Conservation (phyloP, 805 yeast genomes). For the Blastobotrys peoriensis region DNA sequence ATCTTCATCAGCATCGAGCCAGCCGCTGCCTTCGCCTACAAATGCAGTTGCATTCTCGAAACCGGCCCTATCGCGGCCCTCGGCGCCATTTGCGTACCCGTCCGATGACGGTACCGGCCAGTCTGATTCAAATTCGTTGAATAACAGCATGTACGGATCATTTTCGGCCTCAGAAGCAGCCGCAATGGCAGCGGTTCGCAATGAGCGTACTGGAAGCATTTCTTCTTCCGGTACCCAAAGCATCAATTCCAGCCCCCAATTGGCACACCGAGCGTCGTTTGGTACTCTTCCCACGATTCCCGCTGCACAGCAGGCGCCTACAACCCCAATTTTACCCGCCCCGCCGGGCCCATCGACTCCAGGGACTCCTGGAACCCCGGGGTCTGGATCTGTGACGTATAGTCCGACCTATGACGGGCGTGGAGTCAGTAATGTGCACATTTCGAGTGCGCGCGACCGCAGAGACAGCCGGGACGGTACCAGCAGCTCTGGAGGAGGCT, state of each 20-base stretch:
- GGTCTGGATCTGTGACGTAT: too few relatives aligned
- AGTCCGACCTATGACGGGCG: too few relatives aligned
- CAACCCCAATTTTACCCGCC: too few relatives aligned
- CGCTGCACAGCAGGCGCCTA: too few relatives aligned
- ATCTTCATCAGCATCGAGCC: conserved; percentile 21
- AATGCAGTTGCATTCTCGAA: background rate
- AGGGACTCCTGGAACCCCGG: too few relatives aligned
- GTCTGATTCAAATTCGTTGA: background rate
- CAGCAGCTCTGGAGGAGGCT: background rate
- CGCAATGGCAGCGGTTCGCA: conserved; percentile 22
- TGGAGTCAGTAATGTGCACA: conserved; percentile 11
- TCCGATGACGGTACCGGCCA: background rate
- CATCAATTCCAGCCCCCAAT: background rate
- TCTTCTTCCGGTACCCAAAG: background rate
- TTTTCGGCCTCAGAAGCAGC: conserved; percentile 22
- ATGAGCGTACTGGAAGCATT: conserved; percentile 1
- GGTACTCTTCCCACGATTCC: background rate
- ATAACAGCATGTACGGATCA: background rate
- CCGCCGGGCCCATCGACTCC: too few relatives aligned
- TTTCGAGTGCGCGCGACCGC: conserved; percentile 7
- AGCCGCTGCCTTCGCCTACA: conserved; percentile 14
- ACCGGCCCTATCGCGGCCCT: conserved; percentile 2
- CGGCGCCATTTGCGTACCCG: background rate
- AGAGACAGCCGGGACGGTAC: background rate
- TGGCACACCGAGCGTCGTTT: background rate